These are phyloP conservation scores for Calocera viscosa DNA, from an alignment of 768 basidiomycete genomes.

Conservation along the genomic window DNA sequence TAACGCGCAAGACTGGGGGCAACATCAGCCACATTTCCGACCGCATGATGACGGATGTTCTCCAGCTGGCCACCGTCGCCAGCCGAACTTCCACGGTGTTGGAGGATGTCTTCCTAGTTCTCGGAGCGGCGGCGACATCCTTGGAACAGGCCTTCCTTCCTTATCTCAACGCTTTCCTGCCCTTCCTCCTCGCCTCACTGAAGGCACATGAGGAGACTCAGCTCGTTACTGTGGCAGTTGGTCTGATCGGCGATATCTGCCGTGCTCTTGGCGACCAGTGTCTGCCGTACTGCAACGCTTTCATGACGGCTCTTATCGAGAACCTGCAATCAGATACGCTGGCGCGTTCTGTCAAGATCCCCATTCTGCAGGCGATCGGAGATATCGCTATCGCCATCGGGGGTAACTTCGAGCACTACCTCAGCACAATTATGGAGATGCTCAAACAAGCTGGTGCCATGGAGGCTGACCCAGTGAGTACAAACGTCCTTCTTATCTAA, in stretches of 20 bases:
- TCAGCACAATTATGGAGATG: conserved; percentile 82
- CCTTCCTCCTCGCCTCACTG: conserved; percentile 76
- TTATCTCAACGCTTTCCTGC: conserved; percentile 76
- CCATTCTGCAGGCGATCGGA: conserved; percentile 90
- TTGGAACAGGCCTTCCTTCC: conserved; percentile 67
- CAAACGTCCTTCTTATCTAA: background rate
- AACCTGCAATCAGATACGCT: conserved; percentile 83
- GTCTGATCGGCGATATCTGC: conserved; percentile 92
- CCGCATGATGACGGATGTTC: conserved; percentile 84
- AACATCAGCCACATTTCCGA: conserved; percentile 83
- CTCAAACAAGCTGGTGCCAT: conserved; percentile 81
- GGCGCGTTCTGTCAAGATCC: conserved; percentile 89
- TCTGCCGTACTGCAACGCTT: conserved; percentile 66
- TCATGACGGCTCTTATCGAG: conserved; percentile 87
- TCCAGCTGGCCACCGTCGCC: conserved; percentile 73
- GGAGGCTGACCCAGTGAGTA: conserved; percentile 70
- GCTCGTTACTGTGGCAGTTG: conserved; percentile 88
- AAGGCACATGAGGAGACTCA: conserved; percentile 90
- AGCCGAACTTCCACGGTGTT: conserved; percentile 89
- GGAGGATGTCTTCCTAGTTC: conserved; percentile 90
- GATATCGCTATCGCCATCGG: conserved; percentile 93
- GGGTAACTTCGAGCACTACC: conserved; percentile 70
- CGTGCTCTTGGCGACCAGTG: conserved; percentile 80
- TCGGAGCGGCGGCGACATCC: conserved; percentile 75
- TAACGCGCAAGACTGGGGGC: conserved; percentile 69